Evolutionary conservation across 1,284 basidiomycete species (phyloP).

Genomic region (Ustilago sp.): DNA sequence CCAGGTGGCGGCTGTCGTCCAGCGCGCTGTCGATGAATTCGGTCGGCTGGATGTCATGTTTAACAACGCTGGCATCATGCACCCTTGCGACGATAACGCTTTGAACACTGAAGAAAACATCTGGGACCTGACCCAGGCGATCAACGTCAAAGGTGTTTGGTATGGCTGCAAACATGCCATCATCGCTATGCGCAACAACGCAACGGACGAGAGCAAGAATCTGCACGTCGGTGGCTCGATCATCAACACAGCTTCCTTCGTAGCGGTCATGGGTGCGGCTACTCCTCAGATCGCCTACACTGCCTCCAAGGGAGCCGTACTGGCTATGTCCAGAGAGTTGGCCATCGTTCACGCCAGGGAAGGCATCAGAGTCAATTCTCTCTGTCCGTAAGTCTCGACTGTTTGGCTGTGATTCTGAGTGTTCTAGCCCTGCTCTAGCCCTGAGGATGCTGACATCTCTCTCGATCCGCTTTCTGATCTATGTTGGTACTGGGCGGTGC

Average conservation of each 20-base stretch:
- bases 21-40: constrained; percentile 82
- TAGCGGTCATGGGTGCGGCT: constrained; percentile 90
- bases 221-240: constrained; percentile 88
- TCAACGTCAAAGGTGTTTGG: constrained; percentile 98
- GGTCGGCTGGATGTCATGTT: constrained; percentile 88
- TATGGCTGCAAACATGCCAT: constrained; percentile 96
- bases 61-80: constrained; percentile 83
- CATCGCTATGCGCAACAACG: constrained; percentile 90
- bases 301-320: constrained; percentile 83
- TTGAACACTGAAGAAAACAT: constrained; percentile 94
- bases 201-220: constrained; percentile 80
- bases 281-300: constrained; percentile 91
- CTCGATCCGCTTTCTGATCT: no score
- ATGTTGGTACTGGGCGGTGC: background rate
- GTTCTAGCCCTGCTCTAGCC: no score
- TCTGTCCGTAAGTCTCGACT: constrained; percentile 77
- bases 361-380: constrained; percentile 92
- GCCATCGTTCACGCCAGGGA: constrained; percentile 97
- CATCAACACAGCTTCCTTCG: constrained; percentile 97
- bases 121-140: constrained; percentile 80
- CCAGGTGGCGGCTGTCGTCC: constrained; percentile 84
- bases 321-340: constrained; percentile 96
- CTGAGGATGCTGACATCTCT: background rate
- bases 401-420: background rate
- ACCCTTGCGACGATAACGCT: constrained; percentile 90